Evolutionary conservation across 331 rosid species (phyloP), one percentile per base, ranked within the genome.

Genomic region (Rhamnella rubrinervis): DNA sequence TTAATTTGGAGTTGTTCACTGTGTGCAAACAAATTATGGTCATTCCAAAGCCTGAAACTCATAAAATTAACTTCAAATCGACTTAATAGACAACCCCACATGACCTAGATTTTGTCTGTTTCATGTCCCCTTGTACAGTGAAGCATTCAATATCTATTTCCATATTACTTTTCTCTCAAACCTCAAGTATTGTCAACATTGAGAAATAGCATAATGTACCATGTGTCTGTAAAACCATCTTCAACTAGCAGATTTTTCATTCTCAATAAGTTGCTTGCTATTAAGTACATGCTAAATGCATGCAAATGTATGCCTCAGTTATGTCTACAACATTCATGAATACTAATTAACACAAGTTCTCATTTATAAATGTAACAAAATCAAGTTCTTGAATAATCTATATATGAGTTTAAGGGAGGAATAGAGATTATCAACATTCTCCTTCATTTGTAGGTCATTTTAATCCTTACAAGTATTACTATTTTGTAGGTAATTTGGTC

Each of bases 171-270:
- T 47, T 65, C 38, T 50, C 7, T 1, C 2, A 65, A 65, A 28
- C 51, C 23, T 21, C 40, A 74, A 31, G 31, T 62, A 14, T 26
- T 68, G 60, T 55, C 39, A 3, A 31, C 35, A 4, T 31, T 31
- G 35, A 31, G 35, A 31, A 31, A 31, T 31, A 31, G 5, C 3
- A 40, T 17, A 44, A 31, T 31, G 37, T 63, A 37, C 66, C 38
- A 21, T 17, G 6, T 55, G 65, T 70, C 76, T n/a, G 41, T 16
- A 40, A 56, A 53, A 53, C 70, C 76, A 70, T 47, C 57, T 76
- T 4, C 16, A 63, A 57, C 8, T 57, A 57, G 41, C 68, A 63
- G 62, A 47, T 57, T 52, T 7, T 31, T 3, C 41, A 55, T 68
- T 38, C 12, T 40, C 47, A 40, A 40, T 68, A 68, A 38, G 47